Evolutionary conservation across 2,329 filamentous ascomycete genomes (phyloP).

Genomic region (Rosellinia necatrix): DNA sequence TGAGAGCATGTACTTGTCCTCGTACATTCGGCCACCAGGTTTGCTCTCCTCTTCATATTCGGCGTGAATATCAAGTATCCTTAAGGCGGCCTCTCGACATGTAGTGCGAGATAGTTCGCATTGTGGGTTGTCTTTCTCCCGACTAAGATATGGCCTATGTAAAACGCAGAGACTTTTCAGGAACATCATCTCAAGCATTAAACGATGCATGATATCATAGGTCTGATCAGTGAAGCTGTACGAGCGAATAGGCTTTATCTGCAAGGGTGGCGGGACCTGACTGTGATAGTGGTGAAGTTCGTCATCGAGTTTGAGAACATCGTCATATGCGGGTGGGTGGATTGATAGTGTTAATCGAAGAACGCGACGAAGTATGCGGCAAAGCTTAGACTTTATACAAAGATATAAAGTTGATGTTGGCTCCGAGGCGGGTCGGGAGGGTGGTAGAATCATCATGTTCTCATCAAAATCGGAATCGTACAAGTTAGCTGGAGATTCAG

Average conservation of each 20-base stretch:
- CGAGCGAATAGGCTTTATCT: slow-evolving; percentile 47
- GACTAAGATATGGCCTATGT: slow-evolving; percentile 53
- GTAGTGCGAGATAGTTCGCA: slow-evolving; percentile 48
- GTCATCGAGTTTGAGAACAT: slow-evolving; percentile 47
- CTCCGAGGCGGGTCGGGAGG: slow-evolving; percentile 48
- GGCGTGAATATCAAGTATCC: slow-evolving; percentile 51
- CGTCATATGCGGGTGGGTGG: slow-evolving; percentile 42
- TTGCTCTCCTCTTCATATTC: slow-evolving; percentile 52
- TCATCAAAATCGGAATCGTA: slow-evolving; percentile 59
- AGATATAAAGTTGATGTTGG: slow-evolving; percentile 50
- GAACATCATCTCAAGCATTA: slow-evolving; percentile 55
- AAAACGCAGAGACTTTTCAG: slow-evolving; percentile 55
- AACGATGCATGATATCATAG: slow-evolving; percentile 53
- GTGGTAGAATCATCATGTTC: slow-evolving; percentile 47
- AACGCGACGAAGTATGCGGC: slow-evolving; percentile 49
- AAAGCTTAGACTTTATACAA: slow-evolving; percentile 49
- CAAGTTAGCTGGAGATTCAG: slow-evolving; percentile 51
- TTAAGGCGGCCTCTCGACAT: slow-evolving; percentile 50
- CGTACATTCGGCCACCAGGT: slow-evolving; percentile 55
- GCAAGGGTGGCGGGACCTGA: slow-evolving; percentile 47
- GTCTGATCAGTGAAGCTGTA: slow-evolving; percentile 50
- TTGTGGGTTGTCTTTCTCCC: slow-evolving; percentile 44
- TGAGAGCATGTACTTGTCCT: slow-evolving; percentile 58
- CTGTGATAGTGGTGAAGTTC: slow-evolving; percentile 46
- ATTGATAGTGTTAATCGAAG: slow-evolving; percentile 49